phyloP scores from a whole-genome alignment of 495 filamentous ascomycete genomes.

The Penicillium atrosanguineum region DNA sequence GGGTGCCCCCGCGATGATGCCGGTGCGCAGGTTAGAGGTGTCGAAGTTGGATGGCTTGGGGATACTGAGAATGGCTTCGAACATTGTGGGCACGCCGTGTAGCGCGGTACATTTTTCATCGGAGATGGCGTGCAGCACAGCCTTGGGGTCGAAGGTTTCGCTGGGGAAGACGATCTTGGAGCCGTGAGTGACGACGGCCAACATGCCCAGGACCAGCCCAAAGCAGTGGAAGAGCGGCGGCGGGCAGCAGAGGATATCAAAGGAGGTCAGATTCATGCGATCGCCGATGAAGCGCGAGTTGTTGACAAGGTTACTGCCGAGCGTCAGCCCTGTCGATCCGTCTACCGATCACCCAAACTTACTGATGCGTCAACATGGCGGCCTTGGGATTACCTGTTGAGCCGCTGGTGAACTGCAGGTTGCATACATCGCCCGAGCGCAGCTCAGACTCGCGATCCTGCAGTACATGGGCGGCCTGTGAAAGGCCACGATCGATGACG shows the following conservation, averaged over 20 bases:
- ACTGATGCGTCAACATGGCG: slow-evolving; percentile 73
- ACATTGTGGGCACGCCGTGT: slow-evolving; percentile 73
- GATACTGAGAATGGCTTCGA: slow-evolving; percentile 60
- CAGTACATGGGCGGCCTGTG: slow-evolving; percentile 37
- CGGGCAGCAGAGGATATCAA: slow-evolving; percentile 66
- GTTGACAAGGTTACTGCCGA: slow-evolving; percentile 61
- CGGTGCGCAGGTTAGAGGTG: slow-evolving; percentile 54
- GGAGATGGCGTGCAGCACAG: slow-evolving; percentile 56
- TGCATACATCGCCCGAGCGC: slow-evolving; percentile 61
- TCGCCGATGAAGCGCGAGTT: slow-evolving; percentile 69
- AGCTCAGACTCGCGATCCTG: slow-evolving; percentile 46
- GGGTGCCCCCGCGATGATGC: slow-evolving; percentile 67
- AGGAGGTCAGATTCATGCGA: slow-evolving; percentile 60
- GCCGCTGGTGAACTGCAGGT: slow-evolving; percentile 70
- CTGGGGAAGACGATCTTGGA: slow-evolving; percentile 64
- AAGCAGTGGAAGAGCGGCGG: slow-evolving; percentile 75
- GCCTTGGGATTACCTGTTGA: slow-evolving; percentile 71
- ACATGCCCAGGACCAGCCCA: slow-evolving; percentile 66
- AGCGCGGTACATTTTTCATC: slow-evolving; percentile 66
- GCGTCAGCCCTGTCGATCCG: slow-evolving; percentile 1
- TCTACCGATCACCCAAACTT: slow-evolving; percentile 16
- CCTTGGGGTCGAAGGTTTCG: slow-evolving; percentile 60
- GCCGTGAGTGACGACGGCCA: slow-evolving; percentile 65
- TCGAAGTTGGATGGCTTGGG: slow-evolving; percentile 48
- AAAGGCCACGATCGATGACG: slow-evolving; percentile 34